A percentile compares a stretch with the other conserved stretches of the same genome.
These are phyloP conservation scores for Penicillium taxi DNA, from an alignment of 495 filamentous ascomycete genomes.

Conservation along the genomic window DNA sequence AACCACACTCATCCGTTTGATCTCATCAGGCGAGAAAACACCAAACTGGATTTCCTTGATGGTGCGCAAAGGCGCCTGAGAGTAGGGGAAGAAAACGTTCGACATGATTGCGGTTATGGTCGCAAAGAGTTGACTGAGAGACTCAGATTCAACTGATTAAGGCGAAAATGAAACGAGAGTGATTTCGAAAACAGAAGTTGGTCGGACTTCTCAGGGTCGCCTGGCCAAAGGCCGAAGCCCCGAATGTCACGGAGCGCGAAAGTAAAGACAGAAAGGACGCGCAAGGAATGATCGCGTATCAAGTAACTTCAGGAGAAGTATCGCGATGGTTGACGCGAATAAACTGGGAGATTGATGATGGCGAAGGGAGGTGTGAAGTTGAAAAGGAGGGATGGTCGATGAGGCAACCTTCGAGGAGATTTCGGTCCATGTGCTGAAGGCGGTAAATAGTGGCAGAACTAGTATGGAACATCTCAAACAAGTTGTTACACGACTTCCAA, in stretches of 20 bases:
- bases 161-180: constrained; percentile 32
- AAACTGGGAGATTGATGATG: constrained; percentile 29
- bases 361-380: constrained; percentile 29
- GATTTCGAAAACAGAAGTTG: constrained; percentile 34
- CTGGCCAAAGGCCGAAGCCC: constrained; percentile 38
- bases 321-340: constrained; percentile 42
- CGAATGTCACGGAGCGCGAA: constrained; percentile 35
- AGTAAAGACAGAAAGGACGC: constrained; percentile 23
- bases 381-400: no score
- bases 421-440: no score
- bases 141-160: constrained; percentile 16
- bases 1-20: constrained; percentile 92
- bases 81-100: constrained; percentile 85
- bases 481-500: no score
- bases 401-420: no score
- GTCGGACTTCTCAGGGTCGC: no score
- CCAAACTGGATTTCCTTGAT: constrained; percentile 99
- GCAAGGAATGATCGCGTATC: constrained; percentile 20
- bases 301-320: constrained; percentile 22
- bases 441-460: no score
- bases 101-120: constrained; percentile 59
- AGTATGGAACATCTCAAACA: no score
- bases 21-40: constrained; percentile 90
- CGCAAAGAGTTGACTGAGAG: constrained; percentile 10
- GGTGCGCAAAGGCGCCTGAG: constrained; percentile 88